Evolutionary conservation across 345 rosid genomes (phyloP).

Genomic region (Salix viminalis): DNA sequence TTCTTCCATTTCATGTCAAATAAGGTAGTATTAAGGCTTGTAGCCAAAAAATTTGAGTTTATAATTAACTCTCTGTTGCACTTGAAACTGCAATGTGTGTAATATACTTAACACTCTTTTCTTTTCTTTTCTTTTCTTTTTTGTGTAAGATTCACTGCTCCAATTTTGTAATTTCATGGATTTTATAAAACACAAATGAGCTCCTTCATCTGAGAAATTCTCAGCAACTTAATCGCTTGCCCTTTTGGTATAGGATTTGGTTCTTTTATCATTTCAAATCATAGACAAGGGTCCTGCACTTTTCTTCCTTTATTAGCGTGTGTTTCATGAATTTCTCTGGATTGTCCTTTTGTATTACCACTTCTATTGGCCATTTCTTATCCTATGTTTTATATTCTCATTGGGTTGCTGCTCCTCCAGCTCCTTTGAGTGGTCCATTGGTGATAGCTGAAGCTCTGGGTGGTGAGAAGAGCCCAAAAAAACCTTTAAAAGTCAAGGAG

Average conservation of each 20-base stretch:
- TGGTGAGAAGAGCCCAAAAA: conserved; percentile 56
- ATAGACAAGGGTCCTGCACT: background rate
- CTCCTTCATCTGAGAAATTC: background rate
- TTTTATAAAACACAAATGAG: background rate
- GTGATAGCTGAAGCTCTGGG: conserved; percentile 82
- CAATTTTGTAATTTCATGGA: background rate
- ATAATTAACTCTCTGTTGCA: background rate
- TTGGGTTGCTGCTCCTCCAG: conserved; percentile 38
- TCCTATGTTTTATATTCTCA: conserved; percentile 14
- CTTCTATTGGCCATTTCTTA: background rate
- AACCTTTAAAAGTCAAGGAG: conserved; percentile 67
- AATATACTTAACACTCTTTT: background rate
- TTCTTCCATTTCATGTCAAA: background rate
- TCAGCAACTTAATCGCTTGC: background rate
- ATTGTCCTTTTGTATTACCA: background rate
- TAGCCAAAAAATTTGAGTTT: background rate
- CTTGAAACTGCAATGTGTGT: background rate
- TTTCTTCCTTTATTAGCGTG: background rate
- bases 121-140: too few relatives aligned
- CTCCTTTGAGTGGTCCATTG: conserved; percentile 94
- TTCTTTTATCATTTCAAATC: background rate
- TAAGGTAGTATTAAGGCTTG: background rate
- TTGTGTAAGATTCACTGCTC: background rate
- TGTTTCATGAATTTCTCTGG: background rate
- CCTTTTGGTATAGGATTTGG: background rate